Percentiles rank a stretch among this genome's conserved stretches.
Evolutionary conservation across 805 yeast species (phyloP).

Genomic region (Wickerhamiella dianesei): DNA sequence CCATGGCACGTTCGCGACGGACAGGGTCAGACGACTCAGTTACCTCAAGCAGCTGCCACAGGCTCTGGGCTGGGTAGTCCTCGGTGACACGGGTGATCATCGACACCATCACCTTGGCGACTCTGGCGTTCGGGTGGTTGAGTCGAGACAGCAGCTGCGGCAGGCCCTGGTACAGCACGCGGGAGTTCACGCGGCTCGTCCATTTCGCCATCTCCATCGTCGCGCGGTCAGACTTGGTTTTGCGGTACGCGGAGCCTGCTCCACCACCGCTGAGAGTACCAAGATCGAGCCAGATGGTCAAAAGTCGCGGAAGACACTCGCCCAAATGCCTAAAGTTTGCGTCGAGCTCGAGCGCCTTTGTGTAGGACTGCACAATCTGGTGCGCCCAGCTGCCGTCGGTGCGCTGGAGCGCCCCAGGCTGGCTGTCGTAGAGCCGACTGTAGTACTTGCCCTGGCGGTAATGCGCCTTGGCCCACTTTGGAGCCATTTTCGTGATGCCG

Average conservation of each 20-base stretch:
- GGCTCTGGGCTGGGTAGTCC: conserved; percentile 64
- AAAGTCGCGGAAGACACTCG: conserved; percentile 78
- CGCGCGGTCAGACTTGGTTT: background rate
- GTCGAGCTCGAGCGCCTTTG: conserved; percentile 48
- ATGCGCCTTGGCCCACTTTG: conserved; percentile 62
- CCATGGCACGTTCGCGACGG: background rate
- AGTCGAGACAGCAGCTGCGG: conserved; percentile 78
- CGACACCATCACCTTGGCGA: conserved; percentile 42
- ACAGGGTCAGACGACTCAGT: conserved; percentile 25
- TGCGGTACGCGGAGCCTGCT: background rate
- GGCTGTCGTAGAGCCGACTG: conserved; percentile 63
- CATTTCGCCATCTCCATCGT: background rate
- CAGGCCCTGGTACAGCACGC: conserved; percentile 67
- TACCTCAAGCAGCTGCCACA: conserved; percentile 75
- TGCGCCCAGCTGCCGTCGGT: conserved; percentile 36
- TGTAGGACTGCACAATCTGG: conserved; percentile 41
- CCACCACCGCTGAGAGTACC: conserved; percentile 5
- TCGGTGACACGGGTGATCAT: conserved; percentile 45
- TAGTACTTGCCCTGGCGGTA: conserved; percentile 70
- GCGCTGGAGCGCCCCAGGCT: conserved; percentile 28
- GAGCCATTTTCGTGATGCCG: conserved; percentile 41
- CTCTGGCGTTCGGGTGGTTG: conserved; percentile 43
- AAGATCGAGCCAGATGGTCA: conserved; percentile 62
- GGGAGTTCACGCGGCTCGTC: conserved; percentile 31
- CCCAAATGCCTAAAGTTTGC: conserved; percentile 42